Base-by-base conservation (phyloP, 23 red algal species). In the Gracilaria gracilis region DNA sequence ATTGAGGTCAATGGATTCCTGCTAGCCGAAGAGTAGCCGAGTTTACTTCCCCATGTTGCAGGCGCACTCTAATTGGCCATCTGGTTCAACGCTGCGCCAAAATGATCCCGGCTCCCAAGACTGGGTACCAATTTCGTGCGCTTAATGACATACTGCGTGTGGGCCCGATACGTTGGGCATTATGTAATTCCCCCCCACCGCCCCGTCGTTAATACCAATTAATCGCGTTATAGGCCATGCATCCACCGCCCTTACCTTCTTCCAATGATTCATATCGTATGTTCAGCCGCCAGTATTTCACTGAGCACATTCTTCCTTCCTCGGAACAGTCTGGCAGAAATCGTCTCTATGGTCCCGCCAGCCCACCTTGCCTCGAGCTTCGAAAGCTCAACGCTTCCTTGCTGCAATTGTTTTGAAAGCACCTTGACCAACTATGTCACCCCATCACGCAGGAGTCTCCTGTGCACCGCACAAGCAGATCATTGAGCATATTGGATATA, bases 191-290 rank as follows among this genome's bases (percentile, higher is more conserved):
- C 62, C 87, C 87, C 49, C 76, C 53, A 47, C 87, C 87, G 24
- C 87, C 87, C 61, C 87, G 87, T 31, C 87, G 75, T 38, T 90
- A 90, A 25, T 90, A 90, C 42, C 87, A 90, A 49, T 81, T 57
- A 46, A 77, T 31, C 27, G 47, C 87, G 46, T 46, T 75, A 29
- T 21, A 90, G 2, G 71, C 55, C 46, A 64, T 62, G 36, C 34
- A 53, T 19, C 87, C 87, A 9, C 87, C 87, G 21, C 74, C 87
- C 23, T n/a, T 61, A 29, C 87, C 87, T 28, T 44, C 71, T 9
- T 42, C 71, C 40, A 81, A 90, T 54, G 73, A 81, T 31, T 80
- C 87, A 8, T 90, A 90, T 36, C 29, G 47, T 20, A 90, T 90
- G 87, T 90, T 90, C 39, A 75, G 87, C 74, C 73, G 76, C 54